Percentiles rank a stretch among this genome's conserved stretches.
Conservation (phyloP, 2,329 filamentous ascomycete species). For the Xylaria hypoxylon region DNA sequence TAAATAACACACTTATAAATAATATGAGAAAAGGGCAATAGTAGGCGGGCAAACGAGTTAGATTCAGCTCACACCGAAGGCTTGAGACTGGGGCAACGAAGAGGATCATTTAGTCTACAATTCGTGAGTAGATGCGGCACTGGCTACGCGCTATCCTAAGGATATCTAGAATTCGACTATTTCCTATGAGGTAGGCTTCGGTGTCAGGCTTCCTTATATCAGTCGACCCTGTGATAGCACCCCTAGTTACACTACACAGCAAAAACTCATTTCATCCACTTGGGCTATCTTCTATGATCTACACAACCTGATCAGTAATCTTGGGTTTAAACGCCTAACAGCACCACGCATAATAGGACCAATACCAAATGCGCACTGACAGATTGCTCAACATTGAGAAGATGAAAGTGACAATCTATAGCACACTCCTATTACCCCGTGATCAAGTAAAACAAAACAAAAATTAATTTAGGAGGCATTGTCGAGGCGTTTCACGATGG, state of each 20-base stretch:
- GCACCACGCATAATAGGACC: not conserved
- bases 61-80: not conserved
- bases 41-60: not conserved
- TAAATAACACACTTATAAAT: constrained; percentile 13
- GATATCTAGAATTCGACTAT: not conserved
- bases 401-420: constrained; percentile 1
- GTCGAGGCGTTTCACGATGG: no score
- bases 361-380: not conserved
- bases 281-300: not conserved
- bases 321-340: no score
- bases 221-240: not conserved
- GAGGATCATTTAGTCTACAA: constrained; percentile 1
- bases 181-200: not conserved
- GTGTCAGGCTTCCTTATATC: not conserved
- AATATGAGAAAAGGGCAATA: constrained; percentile 5
- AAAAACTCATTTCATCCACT: not conserved
- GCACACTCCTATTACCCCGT: not conserved
- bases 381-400: not conserved
- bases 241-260: not conserved
- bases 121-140: not conserved
- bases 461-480: no score
- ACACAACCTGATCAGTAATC: not conserved
- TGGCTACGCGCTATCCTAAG: not conserved
- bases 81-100: not conserved
- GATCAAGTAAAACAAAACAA: no score